Percentiles rank a stretch among this genome's conserved stretches.
Evolutionary conservation across 345 rosid genomes (phyloP).

Genomic region (Syzygium aqueum): DNA sequence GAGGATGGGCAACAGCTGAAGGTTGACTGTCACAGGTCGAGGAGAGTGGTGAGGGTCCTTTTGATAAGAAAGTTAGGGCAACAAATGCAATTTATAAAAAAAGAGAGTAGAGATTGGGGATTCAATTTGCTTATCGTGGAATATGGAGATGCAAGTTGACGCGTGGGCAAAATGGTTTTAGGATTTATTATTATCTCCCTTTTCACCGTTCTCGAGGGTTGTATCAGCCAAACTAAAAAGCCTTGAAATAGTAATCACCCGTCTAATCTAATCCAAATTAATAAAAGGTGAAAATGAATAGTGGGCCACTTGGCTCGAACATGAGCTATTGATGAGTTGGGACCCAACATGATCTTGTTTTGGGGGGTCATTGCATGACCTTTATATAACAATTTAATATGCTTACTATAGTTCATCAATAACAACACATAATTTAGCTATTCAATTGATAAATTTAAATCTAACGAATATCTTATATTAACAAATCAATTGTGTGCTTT

Average conservation of each 20-base stretch:
- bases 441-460: no score
- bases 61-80: no score
- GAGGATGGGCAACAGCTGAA: no score
- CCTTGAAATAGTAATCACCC: not conserved
- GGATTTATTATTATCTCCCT: not conserved
- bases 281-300: not conserved
- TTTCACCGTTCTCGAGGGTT: no score
- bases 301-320: not conserved
- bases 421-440: not conserved
- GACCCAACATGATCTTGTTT: not conserved
- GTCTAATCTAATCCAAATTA: no score
- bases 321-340: no score
- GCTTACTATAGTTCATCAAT: not conserved
- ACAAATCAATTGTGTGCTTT: not conserved
- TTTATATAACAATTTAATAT: no score
- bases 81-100: no score
- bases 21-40: no score
- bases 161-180: not conserved
- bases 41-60: no score
- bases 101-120: not conserved
- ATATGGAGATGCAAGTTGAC: not conserved
- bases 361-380: no score
- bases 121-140: not conserved
- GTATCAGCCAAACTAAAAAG: not conserved
- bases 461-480: not conserved